Percentiles rank a stretch among this genome's conserved stretches.
Evolutionary conservation across 176 grass and related monocot species (phyloP).

Genomic region (Raddia distichophylla): DNA sequence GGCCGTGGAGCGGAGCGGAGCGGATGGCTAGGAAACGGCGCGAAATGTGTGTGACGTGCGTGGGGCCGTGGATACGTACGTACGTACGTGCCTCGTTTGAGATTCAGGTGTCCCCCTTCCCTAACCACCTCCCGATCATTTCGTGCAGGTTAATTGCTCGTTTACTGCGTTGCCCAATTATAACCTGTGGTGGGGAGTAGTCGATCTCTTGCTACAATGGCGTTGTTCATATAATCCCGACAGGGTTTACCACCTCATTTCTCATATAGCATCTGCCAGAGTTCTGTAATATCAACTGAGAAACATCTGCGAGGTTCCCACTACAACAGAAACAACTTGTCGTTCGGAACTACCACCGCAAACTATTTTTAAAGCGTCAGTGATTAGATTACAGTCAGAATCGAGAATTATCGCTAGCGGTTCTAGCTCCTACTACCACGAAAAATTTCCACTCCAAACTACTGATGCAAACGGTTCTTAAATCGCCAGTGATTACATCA

Average conservation of each 20-base stretch:
- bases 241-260: background rate
- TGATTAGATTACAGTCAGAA: no score
- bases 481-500: no score
- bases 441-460: no score
- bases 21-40: background rate
- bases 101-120: background rate
- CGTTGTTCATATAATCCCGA: background rate
- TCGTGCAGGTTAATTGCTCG: background rate
- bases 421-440: no score
- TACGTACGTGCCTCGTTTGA: background rate
- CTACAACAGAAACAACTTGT: no score
- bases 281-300: no score
- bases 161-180: constrained; percentile 29
- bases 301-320: no score
- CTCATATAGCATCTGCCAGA: background rate
- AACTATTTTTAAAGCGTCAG: no score
- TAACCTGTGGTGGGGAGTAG: constrained; percentile 25
- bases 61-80: no score
- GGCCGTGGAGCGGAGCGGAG: background rate
- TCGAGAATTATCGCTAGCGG: no score
- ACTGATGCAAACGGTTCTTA: no score
- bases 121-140: background rate
- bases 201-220: background rate
- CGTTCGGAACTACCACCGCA: no score
- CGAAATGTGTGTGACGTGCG: background rate